These are phyloP conservation scores for Malassezia japonica DNA, from an alignment of 1,284 basidiomycete species.

Conservation along the genomic window DNA sequence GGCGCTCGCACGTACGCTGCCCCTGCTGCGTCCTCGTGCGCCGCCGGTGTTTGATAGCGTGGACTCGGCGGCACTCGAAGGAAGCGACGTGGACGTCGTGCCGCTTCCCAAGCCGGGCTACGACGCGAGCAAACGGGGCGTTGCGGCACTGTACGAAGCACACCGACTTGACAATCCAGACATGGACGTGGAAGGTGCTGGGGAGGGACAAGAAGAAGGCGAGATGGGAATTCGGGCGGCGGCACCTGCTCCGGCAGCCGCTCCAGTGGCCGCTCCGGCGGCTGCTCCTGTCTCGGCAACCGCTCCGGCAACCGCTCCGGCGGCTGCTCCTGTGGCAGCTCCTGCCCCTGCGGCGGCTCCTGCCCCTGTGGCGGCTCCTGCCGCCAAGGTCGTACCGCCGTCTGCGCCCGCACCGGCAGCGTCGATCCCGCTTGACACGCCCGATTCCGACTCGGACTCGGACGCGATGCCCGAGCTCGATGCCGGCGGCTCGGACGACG, in stretches of 20 bases:
- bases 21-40: constrained; percentile 9
- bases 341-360: not conserved
- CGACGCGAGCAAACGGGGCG: not conserved
- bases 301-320: not conserved
- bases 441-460: not conserved
- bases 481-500: not conserved
- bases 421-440: not conserved
- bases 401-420: not conserved
- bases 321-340: not conserved
- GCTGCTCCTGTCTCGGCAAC: not conserved
- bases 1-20: not conserved
- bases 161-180: not conserved
- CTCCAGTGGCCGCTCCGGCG: not conserved
- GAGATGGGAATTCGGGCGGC: not conserved
- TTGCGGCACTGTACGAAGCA: not conserved
- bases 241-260: not conserved
- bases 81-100: constrained; percentile 4
- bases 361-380: not conserved
- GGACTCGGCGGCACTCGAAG: constrained; percentile 12
- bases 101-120: not conserved
- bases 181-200: not conserved
- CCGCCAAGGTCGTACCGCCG: not conserved
- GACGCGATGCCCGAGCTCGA: constrained; percentile 3
- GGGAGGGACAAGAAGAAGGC: not conserved
- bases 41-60: constrained; percentile 12